Percentiles rank a stretch among this genome's conserved stretches.
Conservation (phyloP, 164 flowering plant genomes). For the Macadamia integrifolia region DNA sequence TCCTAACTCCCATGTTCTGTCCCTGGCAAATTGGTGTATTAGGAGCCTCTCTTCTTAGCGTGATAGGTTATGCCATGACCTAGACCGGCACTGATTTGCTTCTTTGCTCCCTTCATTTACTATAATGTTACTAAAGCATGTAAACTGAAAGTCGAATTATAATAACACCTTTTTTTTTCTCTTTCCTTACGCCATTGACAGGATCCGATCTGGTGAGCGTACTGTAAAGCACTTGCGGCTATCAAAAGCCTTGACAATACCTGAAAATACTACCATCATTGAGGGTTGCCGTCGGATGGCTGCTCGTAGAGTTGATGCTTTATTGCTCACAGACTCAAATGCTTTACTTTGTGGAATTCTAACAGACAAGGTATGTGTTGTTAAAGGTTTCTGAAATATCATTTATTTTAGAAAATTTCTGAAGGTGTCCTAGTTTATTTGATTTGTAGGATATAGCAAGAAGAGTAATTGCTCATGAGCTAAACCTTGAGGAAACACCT, state of each 20-base stretch:
- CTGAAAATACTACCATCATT: conserved; percentile 67
- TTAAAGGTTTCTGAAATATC: neutral
- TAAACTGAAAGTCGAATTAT: neutral
- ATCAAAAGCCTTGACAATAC: conserved; percentile 86
- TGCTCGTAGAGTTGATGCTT: conserved; percentile 93
- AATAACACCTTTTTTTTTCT: neutral
- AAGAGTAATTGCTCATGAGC: conserved; percentile 79
- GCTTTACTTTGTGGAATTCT: conserved; percentile 95
- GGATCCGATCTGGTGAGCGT: conserved; percentile 79
- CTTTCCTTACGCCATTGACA: conserved; percentile 15
- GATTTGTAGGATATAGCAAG: conserved; percentile 76
- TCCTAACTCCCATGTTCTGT: too few relatives aligned
- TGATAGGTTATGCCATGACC: too few relatives aligned
- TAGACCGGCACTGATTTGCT: too few relatives aligned
- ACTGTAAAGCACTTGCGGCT: conserved; percentile 84
- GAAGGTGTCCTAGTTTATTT: neutral
- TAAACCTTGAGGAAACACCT: conserved; percentile 80
- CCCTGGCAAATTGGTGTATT: too few relatives aligned
- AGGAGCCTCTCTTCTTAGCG: too few relatives aligned
- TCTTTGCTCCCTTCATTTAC: too few relatives aligned
- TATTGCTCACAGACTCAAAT: conserved; percentile 89
- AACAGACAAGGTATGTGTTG: conserved; percentile 71
- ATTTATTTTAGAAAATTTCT: neutral
- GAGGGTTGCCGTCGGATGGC: conserved; percentile 97
- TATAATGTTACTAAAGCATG: too few relatives aligned